Evolutionary conservation across 2,329 filamentous ascomycete species (phyloP).

Genomic region (Fusarium continuum): DNA sequence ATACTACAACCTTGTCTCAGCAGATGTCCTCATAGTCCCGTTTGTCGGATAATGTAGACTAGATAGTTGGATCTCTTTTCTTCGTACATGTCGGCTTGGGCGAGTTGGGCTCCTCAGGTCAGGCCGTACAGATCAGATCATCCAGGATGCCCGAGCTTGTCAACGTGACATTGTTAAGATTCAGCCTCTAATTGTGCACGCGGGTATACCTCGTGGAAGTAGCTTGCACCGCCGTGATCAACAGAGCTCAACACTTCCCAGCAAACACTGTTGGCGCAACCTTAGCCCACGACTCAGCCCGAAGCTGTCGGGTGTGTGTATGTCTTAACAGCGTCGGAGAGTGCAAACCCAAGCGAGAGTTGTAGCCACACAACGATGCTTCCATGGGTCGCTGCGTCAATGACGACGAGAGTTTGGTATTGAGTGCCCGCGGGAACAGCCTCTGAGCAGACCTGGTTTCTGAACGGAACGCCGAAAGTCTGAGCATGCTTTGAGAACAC

Average conservation of each 20-base stretch:
- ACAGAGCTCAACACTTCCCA: constrained; percentile 34
- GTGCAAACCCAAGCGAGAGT: no score
- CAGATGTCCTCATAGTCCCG: no score
- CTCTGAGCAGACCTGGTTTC: constrained; percentile 44
- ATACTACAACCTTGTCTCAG: no score
- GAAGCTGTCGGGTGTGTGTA: constrained; percentile 21
- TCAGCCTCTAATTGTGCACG: not conserved
- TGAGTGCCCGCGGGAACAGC: constrained; percentile 47
- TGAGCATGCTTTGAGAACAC: constrained; percentile 45
- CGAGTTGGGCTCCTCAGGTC: constrained; percentile 52
- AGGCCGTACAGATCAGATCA: constrained; percentile 58
- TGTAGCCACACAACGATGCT: constrained; percentile 56
- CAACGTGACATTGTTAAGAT: constrained; percentile 49
- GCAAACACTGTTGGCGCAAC: constrained; percentile 44
- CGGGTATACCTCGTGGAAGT: constrained; percentile 13
- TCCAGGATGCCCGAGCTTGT: constrained; percentile 55
- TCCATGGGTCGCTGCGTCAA: constrained; percentile 50
- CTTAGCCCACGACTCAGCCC: constrained; percentile 38
- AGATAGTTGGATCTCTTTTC: no score
- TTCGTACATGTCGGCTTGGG: constrained; percentile 54
- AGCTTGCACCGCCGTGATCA: constrained; percentile 18
- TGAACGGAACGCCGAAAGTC: constrained; percentile 40
- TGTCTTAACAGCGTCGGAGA: not conserved
- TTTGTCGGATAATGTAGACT: no score
- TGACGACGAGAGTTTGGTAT: constrained; percentile 55